Conservation (phyloP, 805 yeast genomes). For the Saccharomycopsis schoenii region DNA sequence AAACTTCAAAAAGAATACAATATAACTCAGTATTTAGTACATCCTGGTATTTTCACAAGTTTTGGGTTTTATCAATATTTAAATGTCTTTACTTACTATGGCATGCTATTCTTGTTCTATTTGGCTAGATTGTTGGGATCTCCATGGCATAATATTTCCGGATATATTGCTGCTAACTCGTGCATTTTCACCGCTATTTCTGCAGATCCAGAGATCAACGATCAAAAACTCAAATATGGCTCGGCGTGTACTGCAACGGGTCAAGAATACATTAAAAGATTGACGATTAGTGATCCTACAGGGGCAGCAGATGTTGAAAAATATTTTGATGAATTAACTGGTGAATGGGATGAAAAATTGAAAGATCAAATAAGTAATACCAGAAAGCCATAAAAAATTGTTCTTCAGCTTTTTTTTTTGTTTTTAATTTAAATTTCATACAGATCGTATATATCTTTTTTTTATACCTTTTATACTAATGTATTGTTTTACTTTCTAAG, state of each 20-base stretch:
- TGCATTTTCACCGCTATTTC: conserved; percentile 56
- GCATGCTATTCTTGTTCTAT: conserved; percentile 79
- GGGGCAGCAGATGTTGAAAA: conserved; percentile 60
- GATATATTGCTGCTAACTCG: conserved; percentile 85
- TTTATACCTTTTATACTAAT: no score
- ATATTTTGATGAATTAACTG: conserved; percentile 46
- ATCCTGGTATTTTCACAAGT: conserved; percentile 90
- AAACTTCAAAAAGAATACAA: conserved; percentile 37
- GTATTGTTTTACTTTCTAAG: no score
- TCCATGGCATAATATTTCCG: conserved; percentile 80
- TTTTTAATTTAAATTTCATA: no score
- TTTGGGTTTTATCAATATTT: conserved; percentile 68
- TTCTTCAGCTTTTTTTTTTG: no score
- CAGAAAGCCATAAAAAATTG: conserved; percentile 19
- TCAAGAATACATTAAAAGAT: conserved; percentile 45
- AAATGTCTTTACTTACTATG: conserved; percentile 70
- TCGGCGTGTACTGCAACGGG: conserved; percentile 65
- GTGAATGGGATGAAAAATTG: conserved; percentile 67
- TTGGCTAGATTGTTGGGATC: conserved; percentile 76
- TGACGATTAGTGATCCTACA: conserved; percentile 44
- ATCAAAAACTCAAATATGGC: conserved; percentile 53
- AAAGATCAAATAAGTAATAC: conserved; percentile 62
- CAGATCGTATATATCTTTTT: no score
- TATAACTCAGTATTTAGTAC: conserved; percentile 67
- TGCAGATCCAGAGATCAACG: conserved; percentile 37